Conservation (phyloP, 1,284 basidiomycete species). For the Schizophyllum commune region DNA sequence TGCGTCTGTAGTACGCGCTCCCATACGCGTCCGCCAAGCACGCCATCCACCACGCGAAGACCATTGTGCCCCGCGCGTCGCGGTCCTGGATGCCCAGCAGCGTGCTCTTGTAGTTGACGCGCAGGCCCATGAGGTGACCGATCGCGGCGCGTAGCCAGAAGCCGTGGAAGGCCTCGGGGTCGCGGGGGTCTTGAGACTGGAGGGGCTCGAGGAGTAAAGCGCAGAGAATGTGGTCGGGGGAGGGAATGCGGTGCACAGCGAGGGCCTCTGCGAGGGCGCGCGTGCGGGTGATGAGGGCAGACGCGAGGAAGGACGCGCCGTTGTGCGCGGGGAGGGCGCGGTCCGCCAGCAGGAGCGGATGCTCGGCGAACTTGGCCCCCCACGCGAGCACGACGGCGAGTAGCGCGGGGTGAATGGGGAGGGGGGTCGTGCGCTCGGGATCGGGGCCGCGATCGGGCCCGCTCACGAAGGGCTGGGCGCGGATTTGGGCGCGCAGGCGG, state of each 20-base stretch:
- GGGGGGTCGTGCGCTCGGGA: conserved; percentile 29
- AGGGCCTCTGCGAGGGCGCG: conserved; percentile 79
- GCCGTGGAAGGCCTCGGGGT: conserved; percentile 47
- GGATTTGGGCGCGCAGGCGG: conserved; percentile 61
- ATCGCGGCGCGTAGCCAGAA: conserved; percentile 77
- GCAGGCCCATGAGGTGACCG: conserved; percentile 68
- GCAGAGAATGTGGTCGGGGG: conserved; percentile 73
- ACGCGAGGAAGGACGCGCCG: conserved; percentile 60
- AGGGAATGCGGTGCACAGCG: conserved; percentile 78
- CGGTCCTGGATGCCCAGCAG: conserved; percentile 31
- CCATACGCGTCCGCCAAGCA: conserved; percentile 45
- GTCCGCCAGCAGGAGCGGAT: conserved; percentile 73
- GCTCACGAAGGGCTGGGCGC: conserved; percentile 13
- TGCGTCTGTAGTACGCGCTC: conserved; percentile 38
- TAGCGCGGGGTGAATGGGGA: conserved; percentile 49
- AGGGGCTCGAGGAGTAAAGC: conserved; percentile 70
- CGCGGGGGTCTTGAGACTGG: conserved; percentile 57
- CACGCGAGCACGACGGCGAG: conserved; percentile 87
- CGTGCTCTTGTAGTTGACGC: conserved; percentile 74
- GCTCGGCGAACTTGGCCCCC: conserved; percentile 89
- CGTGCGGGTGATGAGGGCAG: conserved; percentile 70
- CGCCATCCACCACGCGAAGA: conserved; percentile 80
- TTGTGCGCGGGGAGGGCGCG: background rate
- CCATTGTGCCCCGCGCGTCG: conserved; percentile 70
- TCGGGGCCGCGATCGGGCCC: background rate